Percentiles rank a stretch among this genome's conserved stretches.
Conservation (phyloP, 306 rosid genomes). For the Quercus cerris region DNA sequence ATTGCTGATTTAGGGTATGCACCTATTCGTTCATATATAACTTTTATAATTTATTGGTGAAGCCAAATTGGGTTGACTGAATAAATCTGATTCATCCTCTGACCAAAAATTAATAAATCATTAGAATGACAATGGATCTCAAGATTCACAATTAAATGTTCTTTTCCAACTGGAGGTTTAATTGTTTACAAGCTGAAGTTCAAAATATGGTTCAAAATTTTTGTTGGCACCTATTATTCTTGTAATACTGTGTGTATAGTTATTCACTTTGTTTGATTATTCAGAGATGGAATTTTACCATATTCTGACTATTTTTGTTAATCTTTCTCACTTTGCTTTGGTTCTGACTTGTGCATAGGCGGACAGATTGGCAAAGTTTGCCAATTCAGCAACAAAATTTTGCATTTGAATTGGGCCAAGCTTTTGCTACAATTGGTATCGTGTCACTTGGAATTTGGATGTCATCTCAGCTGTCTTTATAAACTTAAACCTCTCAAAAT, state of each 20-base stretch:
- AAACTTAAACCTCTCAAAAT: constrained; percentile 32
- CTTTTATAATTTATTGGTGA: neutral
- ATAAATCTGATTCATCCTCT: neutral
- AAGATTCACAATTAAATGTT: neutral
- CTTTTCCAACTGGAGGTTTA: neutral
- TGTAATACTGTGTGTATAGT: neutral
- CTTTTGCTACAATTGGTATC: constrained; percentile 67
- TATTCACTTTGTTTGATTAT: neutral
- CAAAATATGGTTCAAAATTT: neutral
- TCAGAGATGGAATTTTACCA: neutral
- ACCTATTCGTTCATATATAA: neutral
- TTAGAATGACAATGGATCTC: neutral
- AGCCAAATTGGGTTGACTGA: neutral
- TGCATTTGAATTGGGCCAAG: constrained; percentile 59
- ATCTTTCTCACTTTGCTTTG: neutral
- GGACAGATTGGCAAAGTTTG: constrained; percentile 64
- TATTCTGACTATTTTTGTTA: neutral
- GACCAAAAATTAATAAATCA: neutral
- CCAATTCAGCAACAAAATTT: constrained; percentile 49
- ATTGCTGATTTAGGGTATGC: constrained; percentile 92
- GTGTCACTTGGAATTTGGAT: constrained; percentile 84
- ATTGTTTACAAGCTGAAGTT: neutral
- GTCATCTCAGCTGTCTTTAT: constrained; percentile 52
- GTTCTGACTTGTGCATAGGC: constrained; percentile 34
- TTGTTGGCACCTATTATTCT: neutral